Base-by-base conservation (phyloP, 805 yeast species). In the Zygosaccharomyces pseudorouxii region DNA sequence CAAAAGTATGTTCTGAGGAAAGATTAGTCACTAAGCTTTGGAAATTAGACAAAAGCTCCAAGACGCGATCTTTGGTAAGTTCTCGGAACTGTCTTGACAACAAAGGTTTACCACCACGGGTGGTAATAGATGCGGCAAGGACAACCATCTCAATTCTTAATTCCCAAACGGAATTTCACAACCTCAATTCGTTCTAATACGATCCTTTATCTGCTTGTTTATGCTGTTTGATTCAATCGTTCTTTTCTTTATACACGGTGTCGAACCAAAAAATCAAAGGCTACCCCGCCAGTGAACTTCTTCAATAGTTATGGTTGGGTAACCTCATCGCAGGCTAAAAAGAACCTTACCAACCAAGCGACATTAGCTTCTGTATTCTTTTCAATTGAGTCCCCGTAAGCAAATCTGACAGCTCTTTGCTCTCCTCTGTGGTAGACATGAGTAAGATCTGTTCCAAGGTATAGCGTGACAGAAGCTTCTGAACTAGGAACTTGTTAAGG, bases 41-140 rank as follows among this genome's bases (percentile, higher is more conserved):
- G 69, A 92, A 89, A 57, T 82, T 84, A 25, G 96, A 84, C 62
- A 93, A 73, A 52, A 93, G 75, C 44, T 89, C 87, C 33, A 93
- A 83, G 60, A 90, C 89, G 57, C 95, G 76, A 62, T 90, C 95
- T 63, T 84, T 84, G 42, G 86, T 75, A 58, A 93, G 70, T 54
- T 89, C 97, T 53, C 81, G 79, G 72, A 92, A 93, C 71, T 89
- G 98, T 64, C 99, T 81, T 22, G 97, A 87, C 43, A 93, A 73
- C 57, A 93, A 79, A 20, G 97, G 87, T 60, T 89, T 92, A 50
- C 99, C 99, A 50, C 89, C 84, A 60, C 90, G 88, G 37, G 96
- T 84, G 69, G 97, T 87, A 59, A 93, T 86, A 38, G 97, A 86
- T 42, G 96, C 97, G 46, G 99, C 96, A 65, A 92, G 75, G 46